A percentile compares a stretch with the other conserved stretches of the same genome.
Conservation (phyloP, 495 filamentous ascomycete genomes). For the Recurvomyces mirabilis region DNA sequence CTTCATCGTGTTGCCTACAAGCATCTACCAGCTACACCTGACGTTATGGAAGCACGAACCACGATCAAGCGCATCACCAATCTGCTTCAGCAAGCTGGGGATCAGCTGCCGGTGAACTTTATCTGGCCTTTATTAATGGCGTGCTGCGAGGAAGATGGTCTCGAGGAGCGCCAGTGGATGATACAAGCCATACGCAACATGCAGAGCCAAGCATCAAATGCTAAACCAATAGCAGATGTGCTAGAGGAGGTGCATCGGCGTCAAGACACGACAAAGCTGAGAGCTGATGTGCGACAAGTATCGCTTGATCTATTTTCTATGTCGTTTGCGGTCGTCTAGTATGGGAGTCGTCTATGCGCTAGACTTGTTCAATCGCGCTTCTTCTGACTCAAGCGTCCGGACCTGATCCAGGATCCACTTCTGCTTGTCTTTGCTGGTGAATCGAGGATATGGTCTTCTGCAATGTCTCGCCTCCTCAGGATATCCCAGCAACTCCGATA, state of each 20-base stretch:
- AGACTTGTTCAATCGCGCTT: slow-evolving; percentile 5
- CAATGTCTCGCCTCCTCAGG: slow-evolving; percentile 31
- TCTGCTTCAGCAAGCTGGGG: slow-evolving; percentile 25
- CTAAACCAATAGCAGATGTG: slow-evolving; percentile 32
- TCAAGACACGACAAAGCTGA: slow-evolving; percentile 32
- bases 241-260: slow-evolving; percentile 34
- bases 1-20: slow-evolving; percentile 37
- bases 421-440: slow-evolving; percentile 27
- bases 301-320: slow-evolving; percentile 16
- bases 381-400: slow-evolving; percentile 11
- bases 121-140: slow-evolving; percentile 37
- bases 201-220: slow-evolving; percentile 34
- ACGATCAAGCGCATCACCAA: slow-evolving; percentile 30
- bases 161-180: slow-evolving; percentile 31
- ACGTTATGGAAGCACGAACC: slow-evolving; percentile 27
- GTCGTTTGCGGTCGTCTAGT: slow-evolving; percentile 34
- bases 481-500: slow-evolving; percentile 31
- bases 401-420: slow-evolving; percentile 22
- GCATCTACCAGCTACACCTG: slow-evolving; percentile 30
- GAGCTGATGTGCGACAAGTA: slow-evolving; percentile 33
- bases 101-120: slow-evolving; percentile 34
- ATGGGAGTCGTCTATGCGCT: not conserved
- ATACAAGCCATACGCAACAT: slow-evolving; percentile 31
- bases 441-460: slow-evolving; percentile 33
- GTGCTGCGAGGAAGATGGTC: slow-evolving; percentile 33